Conservation (phyloP, 2,329 filamentous ascomycete genomes). For the Ceratocystis alfenasii region DNA sequence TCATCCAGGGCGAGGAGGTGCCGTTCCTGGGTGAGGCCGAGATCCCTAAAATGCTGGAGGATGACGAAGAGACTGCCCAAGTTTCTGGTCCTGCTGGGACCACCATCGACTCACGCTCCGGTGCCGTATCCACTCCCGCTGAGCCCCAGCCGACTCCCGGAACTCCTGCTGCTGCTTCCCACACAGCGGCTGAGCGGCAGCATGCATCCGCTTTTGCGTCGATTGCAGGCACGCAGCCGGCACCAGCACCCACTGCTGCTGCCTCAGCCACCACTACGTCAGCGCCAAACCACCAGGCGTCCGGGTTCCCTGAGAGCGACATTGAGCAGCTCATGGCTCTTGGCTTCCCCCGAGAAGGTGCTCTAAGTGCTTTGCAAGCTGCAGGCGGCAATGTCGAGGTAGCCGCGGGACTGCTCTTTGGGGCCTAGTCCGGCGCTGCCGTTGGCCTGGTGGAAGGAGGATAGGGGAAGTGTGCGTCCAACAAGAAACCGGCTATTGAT, state of each 20-base stretch:
- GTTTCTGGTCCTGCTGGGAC: slow-evolving; percentile 80
- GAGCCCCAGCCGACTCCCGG: slow-evolving; percentile 25
- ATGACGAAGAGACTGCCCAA: slow-evolving; percentile 61
- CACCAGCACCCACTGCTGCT: slow-evolving; percentile 24
- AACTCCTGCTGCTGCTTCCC: slow-evolving; percentile 20
- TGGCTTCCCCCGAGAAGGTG: slow-evolving; percentile 64
- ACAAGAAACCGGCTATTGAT: slow-evolving; percentile 1
- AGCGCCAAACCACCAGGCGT: slow-evolving; percentile 25
- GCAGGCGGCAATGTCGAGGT: slow-evolving; percentile 77
- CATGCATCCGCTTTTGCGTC: slow-evolving; percentile 24
- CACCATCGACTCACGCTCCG: slow-evolving; percentile 70
- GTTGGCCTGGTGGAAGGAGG: background rate
- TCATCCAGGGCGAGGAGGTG: slow-evolving; percentile 81
- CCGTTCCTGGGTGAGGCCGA: slow-evolving; percentile 86
- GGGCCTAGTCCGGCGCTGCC: slow-evolving; percentile 29
- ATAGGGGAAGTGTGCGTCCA: background rate
- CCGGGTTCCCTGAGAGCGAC: slow-evolving; percentile 46
- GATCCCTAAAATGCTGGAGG: slow-evolving; percentile 74
- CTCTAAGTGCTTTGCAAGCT: slow-evolving; percentile 68
- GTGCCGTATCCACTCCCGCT: slow-evolving; percentile 45
- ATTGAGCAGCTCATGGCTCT: slow-evolving; percentile 66
- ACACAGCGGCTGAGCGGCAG: background rate
- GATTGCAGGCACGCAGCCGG: slow-evolving; percentile 17
- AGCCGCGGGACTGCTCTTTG: slow-evolving; percentile 70
- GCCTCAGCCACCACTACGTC: slow-evolving; percentile 23